phyloP scores from a whole-genome alignment of 169 alveolate species.

The Cryptosporidium sp. region DNA sequence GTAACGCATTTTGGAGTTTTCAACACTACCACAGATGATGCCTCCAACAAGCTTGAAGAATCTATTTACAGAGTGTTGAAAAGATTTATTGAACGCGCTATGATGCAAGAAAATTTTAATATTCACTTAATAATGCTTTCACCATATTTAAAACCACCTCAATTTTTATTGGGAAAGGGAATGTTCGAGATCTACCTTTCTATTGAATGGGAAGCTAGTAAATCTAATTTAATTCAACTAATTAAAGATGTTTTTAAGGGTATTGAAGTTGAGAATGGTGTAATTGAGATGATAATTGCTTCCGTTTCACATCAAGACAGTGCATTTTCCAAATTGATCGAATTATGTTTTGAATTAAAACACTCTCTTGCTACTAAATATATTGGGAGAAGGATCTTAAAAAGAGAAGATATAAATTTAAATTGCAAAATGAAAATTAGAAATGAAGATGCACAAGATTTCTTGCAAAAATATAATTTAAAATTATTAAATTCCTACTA shows the following conservation, averaged over 20 bases:
- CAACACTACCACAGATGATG: slow-evolving; percentile 20
- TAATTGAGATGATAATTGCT: slow-evolving; percentile 37
- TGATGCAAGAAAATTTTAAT: slow-evolving; percentile 36
- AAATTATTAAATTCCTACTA: not conserved
- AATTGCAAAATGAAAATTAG: not conserved
- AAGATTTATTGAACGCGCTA: slow-evolving; percentile 54
- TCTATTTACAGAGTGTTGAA: slow-evolving; percentile 32
- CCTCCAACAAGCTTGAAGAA: slow-evolving; percentile 37
- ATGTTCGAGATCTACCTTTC: slow-evolving; percentile 37
- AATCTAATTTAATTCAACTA: slow-evolving; percentile 5
- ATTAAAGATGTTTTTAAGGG: slow-evolving; percentile 33
- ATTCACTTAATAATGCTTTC: slow-evolving; percentile 42
- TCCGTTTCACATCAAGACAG: slow-evolving; percentile 27
- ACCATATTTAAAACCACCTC: slow-evolving; percentile 58
- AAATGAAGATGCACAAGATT: slow-evolving; percentile 26
- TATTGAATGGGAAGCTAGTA: slow-evolving; percentile 51
- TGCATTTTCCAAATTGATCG: slow-evolving; percentile 9
- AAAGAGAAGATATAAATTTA: not conserved
- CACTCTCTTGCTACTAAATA: slow-evolving; percentile 8
- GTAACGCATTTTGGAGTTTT: slow-evolving; percentile 16
- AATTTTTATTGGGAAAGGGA: slow-evolving; percentile 32
- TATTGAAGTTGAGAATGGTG: not conserved
- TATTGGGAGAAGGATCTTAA: slow-evolving; percentile 23
- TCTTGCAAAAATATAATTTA: slow-evolving; percentile 8
- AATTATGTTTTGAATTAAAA: slow-evolving; percentile 31